phyloP scores from a whole-genome alignment of 1,139 yeast species.

The Petasospora fabianii region DNA sequence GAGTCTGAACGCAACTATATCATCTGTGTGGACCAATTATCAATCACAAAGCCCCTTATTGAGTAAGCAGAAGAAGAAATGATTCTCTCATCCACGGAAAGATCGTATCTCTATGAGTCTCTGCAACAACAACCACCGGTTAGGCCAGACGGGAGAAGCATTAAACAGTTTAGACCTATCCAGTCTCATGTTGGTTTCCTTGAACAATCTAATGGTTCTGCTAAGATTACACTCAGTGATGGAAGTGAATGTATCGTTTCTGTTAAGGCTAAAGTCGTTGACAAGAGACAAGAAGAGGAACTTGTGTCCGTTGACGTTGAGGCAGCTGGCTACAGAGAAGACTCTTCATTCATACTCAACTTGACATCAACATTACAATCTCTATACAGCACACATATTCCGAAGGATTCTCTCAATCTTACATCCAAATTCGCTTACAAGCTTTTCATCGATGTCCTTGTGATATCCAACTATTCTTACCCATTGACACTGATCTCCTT shows the following conservation, averaged over 20 bases:
- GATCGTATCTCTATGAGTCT: conserved; percentile 75
- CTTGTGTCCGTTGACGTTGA: conserved; percentile 76
- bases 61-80: conserved; percentile 33
- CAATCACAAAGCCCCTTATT: no score
- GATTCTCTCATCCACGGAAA: conserved; percentile 83
- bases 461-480: conserved; percentile 62
- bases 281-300: conserved; percentile 37
- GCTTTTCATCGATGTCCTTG: conserved; percentile 72
- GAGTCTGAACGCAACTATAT: no score
- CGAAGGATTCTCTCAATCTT: conserved; percentile 45
- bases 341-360: conserved; percentile 58
- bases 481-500: conserved; percentile 78
- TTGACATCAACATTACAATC: conserved; percentile 42
- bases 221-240: conserved; percentile 78
- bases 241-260: conserved; percentile 94
- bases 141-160: conserved; percentile 78
- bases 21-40: no score
- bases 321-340: conserved; percentile 67
- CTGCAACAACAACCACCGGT: conserved; percentile 57
- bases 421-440: conserved; percentile 75
- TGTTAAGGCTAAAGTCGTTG: conserved; percentile 80
- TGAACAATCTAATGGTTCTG: conserved; percentile 88
- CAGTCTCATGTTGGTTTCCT: conserved; percentile 79
- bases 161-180: conserved; percentile 75
- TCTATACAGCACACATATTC: conserved; percentile 24